phyloP scores from a whole-genome alignment of 2,329 filamentous ascomycete species.

The Botrytis elliptica region DNA sequence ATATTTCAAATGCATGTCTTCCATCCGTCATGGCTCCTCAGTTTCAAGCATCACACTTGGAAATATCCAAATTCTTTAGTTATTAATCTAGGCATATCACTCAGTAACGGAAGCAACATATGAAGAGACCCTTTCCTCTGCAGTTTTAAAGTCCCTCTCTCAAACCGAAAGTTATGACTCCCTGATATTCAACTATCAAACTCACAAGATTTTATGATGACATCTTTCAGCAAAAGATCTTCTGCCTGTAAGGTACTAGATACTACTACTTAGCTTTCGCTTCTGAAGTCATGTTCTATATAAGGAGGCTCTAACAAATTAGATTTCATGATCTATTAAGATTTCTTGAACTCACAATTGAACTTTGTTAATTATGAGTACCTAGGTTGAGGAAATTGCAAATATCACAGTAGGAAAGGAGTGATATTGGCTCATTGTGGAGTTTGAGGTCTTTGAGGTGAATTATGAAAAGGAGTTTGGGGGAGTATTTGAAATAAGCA shows the following conservation, averaged over 20 bases:
- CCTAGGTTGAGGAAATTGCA: not conserved
- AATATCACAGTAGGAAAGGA: accelerated
- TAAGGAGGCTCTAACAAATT: accelerated
- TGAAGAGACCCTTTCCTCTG: not conserved
- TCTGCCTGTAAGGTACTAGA: not conserved
- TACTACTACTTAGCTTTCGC: not conserved
- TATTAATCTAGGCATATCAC: not conserved
- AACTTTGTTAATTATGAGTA: too few relatives aligned
- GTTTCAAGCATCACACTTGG: not conserved
- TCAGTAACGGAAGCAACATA: not conserved
- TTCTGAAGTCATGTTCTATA: accelerated
- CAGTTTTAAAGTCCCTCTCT: too few relatives aligned
- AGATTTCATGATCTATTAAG: not conserved
- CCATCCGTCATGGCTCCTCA: not conserved
- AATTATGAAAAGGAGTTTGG: not conserved
- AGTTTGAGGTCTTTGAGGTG: not conserved
- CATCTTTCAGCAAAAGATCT: not conserved
- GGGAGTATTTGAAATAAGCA: too few relatives aligned
- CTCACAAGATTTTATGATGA: too few relatives aligned
- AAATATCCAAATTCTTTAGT: not conserved
- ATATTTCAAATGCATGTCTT: not conserved
- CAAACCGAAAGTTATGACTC: not conserved
- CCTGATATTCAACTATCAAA: not conserved
- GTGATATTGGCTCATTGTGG: not conserved
- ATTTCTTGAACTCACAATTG: not conserved